Evolutionary conservation across 2,329 filamentous ascomycete genomes (phyloP), one percentile per base, ranked within the genome.

Genomic region (Lachnellula hyalina): DNA sequence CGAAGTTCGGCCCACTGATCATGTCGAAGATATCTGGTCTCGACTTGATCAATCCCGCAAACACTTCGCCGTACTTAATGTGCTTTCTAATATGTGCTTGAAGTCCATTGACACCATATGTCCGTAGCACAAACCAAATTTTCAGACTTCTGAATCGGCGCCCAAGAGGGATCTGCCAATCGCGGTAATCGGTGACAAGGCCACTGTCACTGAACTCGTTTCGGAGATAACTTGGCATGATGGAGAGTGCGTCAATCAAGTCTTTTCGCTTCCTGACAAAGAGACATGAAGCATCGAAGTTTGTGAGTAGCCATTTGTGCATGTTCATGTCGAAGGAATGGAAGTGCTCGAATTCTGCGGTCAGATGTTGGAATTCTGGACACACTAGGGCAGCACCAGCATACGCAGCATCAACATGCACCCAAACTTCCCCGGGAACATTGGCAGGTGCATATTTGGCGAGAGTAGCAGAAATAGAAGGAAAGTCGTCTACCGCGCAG

Each of bases 241-340:
- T 87, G 67, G 83, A 85, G 42, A 96, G 80, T 0, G 91, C 88
- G 58, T 86, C 80, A 44, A 87, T 90, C n/a, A 97, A 81, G 72
- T 91, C 85, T 52, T 77, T 75, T 15, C 92, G 82, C 65, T 85
- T 80, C 59, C 86, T 85, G 48, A 96, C 84, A 73, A 84, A 97
- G 46, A 96, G 79, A 61, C 87, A 87, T 52, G 87, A 90, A 65
- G 78, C 81, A 70, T 97, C 93, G 66, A 96, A 96, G 72, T 96
- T 96, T 54, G 90, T 91, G 17, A 96, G 83, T 47, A 96, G 79
- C 93, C 93, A 96, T 76, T 97, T 97, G 79, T 96, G 92, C 82
- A 96, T 88, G 76, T 96, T 97, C 76, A 93, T 84, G 73, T 96
- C 86, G 79, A 96, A 96, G 61, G 86, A 91, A 75, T 96, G 89